Evolutionary conservation across 1,284 basidiomycete genomes (phyloP).

Genomic region (Meripilus lineatus): DNA sequence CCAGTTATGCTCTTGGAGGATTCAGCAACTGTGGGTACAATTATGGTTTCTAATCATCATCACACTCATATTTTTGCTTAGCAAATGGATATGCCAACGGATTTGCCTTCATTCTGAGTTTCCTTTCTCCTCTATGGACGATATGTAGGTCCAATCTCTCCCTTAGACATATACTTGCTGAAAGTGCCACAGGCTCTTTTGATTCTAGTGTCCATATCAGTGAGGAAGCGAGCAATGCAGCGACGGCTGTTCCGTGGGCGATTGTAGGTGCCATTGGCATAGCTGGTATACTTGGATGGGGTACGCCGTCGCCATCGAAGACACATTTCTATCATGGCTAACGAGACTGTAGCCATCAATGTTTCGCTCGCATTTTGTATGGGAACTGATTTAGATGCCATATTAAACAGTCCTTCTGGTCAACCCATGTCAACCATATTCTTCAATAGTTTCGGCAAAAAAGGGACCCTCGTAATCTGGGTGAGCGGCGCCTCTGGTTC

Average conservation of each 20-base stretch:
- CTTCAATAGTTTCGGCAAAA: slow-evolving; percentile 57
- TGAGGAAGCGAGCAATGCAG: slow-evolving; percentile 71
- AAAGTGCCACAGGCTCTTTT: no score
- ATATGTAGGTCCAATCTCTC: slow-evolving; percentile 17
- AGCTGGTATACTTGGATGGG: slow-evolving; percentile 61
- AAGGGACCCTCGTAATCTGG: slow-evolving; percentile 57
- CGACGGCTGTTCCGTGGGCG: slow-evolving; percentile 56
- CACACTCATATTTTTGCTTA: no score
- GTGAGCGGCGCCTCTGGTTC: slow-evolving; percentile 33
- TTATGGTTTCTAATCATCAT: no score
- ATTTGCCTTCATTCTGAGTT: slow-evolving; percentile 45
- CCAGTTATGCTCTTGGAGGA: slow-evolving; percentile 21
- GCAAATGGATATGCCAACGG: slow-evolving; percentile 59
- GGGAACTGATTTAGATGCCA: slow-evolving; percentile 50
- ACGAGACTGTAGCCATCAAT: slow-evolving; percentile 57
- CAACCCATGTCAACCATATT: slow-evolving; percentile 68
- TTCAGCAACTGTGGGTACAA: slow-evolving; percentile 36
- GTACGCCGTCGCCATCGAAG: slow-evolving; percentile 40
- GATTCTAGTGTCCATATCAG: slow-evolving; percentile 67
- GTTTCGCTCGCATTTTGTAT: slow-evolving; percentile 55
- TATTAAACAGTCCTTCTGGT: slow-evolving; percentile 50
- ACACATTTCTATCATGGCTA: neutral
- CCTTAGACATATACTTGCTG: no score
- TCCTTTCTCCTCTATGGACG: slow-evolving; percentile 48
- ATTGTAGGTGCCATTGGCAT: slow-evolving; percentile 56